Conservation (phyloP, 805 yeast species). For the Metschnikowia koreensis region DNA sequence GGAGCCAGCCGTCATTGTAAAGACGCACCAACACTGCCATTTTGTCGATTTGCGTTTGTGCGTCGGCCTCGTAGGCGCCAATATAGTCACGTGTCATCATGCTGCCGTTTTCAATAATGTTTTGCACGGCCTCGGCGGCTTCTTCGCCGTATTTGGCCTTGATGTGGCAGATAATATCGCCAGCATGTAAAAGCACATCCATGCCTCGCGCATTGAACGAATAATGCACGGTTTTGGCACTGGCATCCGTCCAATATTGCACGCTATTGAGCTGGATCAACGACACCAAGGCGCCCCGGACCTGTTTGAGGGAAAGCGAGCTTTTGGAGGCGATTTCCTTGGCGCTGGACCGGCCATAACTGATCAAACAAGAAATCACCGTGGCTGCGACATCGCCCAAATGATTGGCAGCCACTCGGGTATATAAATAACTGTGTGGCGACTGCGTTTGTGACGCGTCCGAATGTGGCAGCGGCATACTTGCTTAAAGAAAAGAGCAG, state of each 20-base stretch:
- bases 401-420: slow-evolving; percentile 50
- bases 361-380: slow-evolving; percentile 57
- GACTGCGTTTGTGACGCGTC: slow-evolving; percentile 47
- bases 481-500: no score
- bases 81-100: slow-evolving; percentile 52
- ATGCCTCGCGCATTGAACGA: slow-evolving; percentile 63
- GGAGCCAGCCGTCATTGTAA: slow-evolving; percentile 39
- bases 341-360: slow-evolving; percentile 64
- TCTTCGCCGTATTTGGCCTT: slow-evolving; percentile 44
- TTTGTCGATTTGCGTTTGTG: slow-evolving; percentile 20
- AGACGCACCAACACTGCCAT: slow-evolving; percentile 28
- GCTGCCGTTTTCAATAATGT: slow-evolving; percentile 68
- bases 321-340: slow-evolving; percentile 51
- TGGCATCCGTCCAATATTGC: slow-evolving; percentile 54
- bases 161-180: slow-evolving; percentile 63
- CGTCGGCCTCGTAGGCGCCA: slow-evolving; percentile 21
- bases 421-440: slow-evolving; percentile 59
- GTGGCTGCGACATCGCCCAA: slow-evolving; percentile 74
- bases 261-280: slow-evolving; percentile 79
- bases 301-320: slow-evolving; percentile 45
- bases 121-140: slow-evolving; percentile 63
- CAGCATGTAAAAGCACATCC: slow-evolving; percentile 66
- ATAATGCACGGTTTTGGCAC: slow-evolving; percentile 43
- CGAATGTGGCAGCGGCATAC: slow-evolving; percentile 5
- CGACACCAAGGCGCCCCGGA: slow-evolving; percentile 69